Conservation (phyloP, 163 green algal species). For the Prototheca cutis region DNA sequence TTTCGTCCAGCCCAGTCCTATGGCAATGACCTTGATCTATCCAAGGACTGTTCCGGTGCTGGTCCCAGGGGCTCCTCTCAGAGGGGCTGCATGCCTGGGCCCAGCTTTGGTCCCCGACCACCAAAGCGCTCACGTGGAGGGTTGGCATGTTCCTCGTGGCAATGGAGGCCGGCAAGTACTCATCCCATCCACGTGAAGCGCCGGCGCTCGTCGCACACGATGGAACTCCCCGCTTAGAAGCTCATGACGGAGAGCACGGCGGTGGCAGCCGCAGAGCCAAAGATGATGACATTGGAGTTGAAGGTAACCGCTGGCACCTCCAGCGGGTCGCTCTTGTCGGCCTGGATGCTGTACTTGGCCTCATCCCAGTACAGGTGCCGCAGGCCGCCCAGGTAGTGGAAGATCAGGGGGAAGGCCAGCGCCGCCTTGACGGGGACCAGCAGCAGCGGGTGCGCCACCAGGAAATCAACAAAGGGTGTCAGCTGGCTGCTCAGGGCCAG, state of each 20-base stretch:
- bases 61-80: no score
- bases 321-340: constrained; percentile 63
- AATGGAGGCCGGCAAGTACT: no score
- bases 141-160: no score
- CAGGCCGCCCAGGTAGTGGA: constrained; percentile 78
- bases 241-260: constrained; percentile 20
- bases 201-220: no score
- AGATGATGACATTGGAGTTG: constrained; percentile 53
- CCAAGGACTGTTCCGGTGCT: no score
- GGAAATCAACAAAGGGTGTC: constrained; percentile 32
- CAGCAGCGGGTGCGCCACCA: constrained; percentile 54
- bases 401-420: constrained; percentile 70
- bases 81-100: no score
- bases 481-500: constrained; percentile 67
- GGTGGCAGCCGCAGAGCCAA: constrained; percentile 31
- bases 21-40: no score
- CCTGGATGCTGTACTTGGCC: constrained; percentile 56
- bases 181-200: no score
- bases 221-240: no score
- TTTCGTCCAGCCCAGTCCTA: no score
- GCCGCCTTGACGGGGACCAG: constrained; percentile 66
- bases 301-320: constrained; percentile 60
- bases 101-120: no score
- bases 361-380: constrained; percentile 83
- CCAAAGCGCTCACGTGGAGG: no score